A percentile compares a stretch with the other conserved stretches of the same genome.
Conservation (phyloP, 352 stramenopile genomes). For the Phytophthora fragariaefolia region DNA sequence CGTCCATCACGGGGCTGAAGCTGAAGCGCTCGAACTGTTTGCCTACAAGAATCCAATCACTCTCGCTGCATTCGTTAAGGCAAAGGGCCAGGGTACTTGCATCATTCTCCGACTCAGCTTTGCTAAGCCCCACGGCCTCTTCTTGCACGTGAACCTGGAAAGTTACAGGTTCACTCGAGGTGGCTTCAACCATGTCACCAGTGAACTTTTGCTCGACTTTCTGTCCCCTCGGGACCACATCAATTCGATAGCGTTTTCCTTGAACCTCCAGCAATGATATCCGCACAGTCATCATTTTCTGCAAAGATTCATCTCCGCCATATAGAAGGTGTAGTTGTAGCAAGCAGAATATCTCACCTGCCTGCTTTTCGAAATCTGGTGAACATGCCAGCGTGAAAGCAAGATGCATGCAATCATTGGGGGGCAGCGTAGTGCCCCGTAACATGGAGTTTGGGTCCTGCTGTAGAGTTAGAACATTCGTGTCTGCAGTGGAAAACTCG, state of each 20-base stretch:
- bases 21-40: conserved; percentile 63
- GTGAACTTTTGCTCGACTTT: conserved; percentile 3
- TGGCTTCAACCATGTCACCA: conserved; percentile 24
- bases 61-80: conserved; percentile 54
- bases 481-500: neutral
- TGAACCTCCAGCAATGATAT: conserved; percentile 36
- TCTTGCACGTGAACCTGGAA: conserved; percentile 56
- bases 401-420: conserved; percentile 44
- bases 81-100: conserved; percentile 44
- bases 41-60: conserved; percentile 75
- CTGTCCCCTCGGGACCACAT: conserved; percentile 40
- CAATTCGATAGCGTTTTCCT: conserved; percentile 49
- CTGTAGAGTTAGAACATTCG: conserved; percentile 15
- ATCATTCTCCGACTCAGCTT: conserved; percentile 1
- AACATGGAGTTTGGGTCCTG: conserved; percentile 51
- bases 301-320: conserved; percentile 17
- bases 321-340: conserved; percentile 29
- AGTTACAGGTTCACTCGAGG: conserved; percentile 47
- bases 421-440: conserved; percentile 35
- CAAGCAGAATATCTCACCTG: conserved; percentile 12
- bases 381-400: conserved; percentile 44
- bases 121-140: conserved; percentile 18
- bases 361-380: conserved; percentile 21
- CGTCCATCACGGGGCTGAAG: conserved; percentile 22
- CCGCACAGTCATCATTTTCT: conserved; percentile 33